These are phyloP conservation scores for Mycocentrospora acerina DNA, from an alignment of 2,329 filamentous ascomycete genomes.

Conservation along the genomic window DNA sequence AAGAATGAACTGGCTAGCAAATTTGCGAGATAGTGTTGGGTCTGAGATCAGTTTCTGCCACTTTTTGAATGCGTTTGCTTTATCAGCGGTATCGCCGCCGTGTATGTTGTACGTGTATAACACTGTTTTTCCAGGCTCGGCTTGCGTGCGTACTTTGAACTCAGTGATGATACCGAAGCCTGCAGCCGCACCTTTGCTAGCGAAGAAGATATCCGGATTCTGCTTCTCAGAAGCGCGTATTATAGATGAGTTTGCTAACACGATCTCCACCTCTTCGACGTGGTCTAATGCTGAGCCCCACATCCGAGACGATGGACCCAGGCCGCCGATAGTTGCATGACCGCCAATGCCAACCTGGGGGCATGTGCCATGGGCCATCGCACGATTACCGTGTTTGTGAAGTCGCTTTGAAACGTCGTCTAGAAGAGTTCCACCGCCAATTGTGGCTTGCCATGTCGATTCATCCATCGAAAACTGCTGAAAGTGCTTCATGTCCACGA, in stretches of 20 bases:
- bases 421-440: constrained; percentile 55
- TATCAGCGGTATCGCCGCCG: constrained; percentile 20
- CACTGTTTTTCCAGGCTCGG: constrained; percentile 34
- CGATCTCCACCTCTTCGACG: constrained; percentile 39
- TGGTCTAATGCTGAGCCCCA: constrained; percentile 40
- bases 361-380: constrained; percentile 52
- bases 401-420: constrained; percentile 39
- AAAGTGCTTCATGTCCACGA: constrained; percentile 54
- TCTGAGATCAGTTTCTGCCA: constrained; percentile 39
- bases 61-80: constrained; percentile 36
- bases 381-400: constrained; percentile 40
- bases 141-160: constrained; percentile 41
- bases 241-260: constrained; percentile 44
- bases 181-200: constrained; percentile 45
- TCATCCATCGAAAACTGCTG: constrained; percentile 49
- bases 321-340: constrained; percentile 40
- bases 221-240: constrained; percentile 40
- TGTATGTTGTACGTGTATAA: constrained; percentile 38
- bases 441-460: constrained; percentile 46
- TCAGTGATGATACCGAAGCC: constrained; percentile 47
- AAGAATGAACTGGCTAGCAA: constrained; percentile 36
- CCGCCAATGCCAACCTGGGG: constrained; percentile 41
- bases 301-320: constrained; percentile 35
- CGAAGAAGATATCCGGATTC: constrained; percentile 47
- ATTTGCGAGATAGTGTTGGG: constrained; percentile 35